phyloP scores from a whole-genome alignment of 169 alveolate species.

The Cryptosporidium andersoni region DNA sequence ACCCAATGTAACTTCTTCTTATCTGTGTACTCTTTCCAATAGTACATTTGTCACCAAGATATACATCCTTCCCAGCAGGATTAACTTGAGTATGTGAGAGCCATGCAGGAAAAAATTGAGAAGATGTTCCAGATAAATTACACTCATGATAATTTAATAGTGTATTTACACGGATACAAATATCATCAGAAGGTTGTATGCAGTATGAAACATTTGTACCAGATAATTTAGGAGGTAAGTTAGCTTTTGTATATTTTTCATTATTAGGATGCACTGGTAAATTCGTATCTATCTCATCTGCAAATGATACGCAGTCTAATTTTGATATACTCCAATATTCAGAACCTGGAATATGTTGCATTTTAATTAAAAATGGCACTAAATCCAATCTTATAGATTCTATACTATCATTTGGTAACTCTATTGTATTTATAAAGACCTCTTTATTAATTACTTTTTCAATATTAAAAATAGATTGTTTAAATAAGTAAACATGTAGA shows the following conservation, averaged over 20 bases:
- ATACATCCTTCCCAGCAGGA: slow-evolving; percentile 47
- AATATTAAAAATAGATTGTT: slow-evolving; percentile 42
- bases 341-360: slow-evolving; percentile 64
- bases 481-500: slow-evolving; percentile 55
- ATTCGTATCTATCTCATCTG: slow-evolving; percentile 4
- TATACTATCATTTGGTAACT: slow-evolving; percentile 63
- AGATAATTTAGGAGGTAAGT: slow-evolving; percentile 41
- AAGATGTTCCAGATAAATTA: slow-evolving; percentile 39
- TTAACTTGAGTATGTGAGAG: not conserved
- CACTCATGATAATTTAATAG: slow-evolving; percentile 33
- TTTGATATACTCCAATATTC: slow-evolving; percentile 67
- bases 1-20: slow-evolving; percentile 35
- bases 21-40: slow-evolving; percentile 50
- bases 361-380: slow-evolving; percentile 48
- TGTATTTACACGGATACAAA: slow-evolving; percentile 39
- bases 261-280: not conserved
- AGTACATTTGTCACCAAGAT: slow-evolving; percentile 4
- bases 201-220: slow-evolving; percentile 47
- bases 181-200: slow-evolving; percentile 1
- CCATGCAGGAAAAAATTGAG: slow-evolving; percentile 29
- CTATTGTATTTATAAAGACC: slow-evolving; percentile 6
- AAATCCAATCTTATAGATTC: slow-evolving; percentile 54
- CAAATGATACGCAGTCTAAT: slow-evolving; percentile 45
- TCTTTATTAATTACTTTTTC: not conserved
- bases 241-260: slow-evolving; percentile 19